Evolutionary conservation across 345 rosid species (phyloP), one percentile per base, ranked within the genome.

Genomic region (Litchi chinensis): DNA sequence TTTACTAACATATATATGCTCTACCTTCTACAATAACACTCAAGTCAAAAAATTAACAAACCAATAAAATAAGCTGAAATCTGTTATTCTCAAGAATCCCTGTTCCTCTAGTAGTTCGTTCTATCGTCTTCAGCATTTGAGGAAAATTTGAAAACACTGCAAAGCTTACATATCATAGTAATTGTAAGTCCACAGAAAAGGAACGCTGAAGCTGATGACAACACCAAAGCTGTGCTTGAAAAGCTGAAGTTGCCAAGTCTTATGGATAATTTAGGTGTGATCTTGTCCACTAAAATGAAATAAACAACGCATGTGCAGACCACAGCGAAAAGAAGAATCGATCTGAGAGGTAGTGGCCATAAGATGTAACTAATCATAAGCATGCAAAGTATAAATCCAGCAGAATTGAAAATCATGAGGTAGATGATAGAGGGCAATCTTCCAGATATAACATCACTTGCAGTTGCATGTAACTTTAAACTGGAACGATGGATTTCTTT

Each of bases 321-420:
- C 54, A 43, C 8, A 15, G 24, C 68, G 43, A 74, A 74, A 22
- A 59, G 56, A 12, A 74, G 68, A 15, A 43, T 39, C 28, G 68
- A 26, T 59, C 32, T 12, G 7, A 59, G 26, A n/a, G 32, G 65
- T 4, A 73, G 66, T 6, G 66, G 50, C 66, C 65, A 73, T 57
- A 19, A 8, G 1, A 54, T 54, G 3, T 7, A 18, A 8, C 26
- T 28, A 40, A 74, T 74, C 11, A 8, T 37, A 62, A 10, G 15
- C 77, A 43, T 60, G 28, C 39, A 22, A 21, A 22, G 13, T 40
- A 62, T 12, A 40, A 74, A 74, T 1, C 54, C 68, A 22, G 77
- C 68, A 11, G 77, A 39, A 37, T 41, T 62, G 56, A 74, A 74
- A 41, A 74, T 13, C 56, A 62, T 43, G 57, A 59, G 39, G 12